Evolutionary conservation across 306 rosid genomes (phyloP).

Genomic region (Vigna trinervia): DNA sequence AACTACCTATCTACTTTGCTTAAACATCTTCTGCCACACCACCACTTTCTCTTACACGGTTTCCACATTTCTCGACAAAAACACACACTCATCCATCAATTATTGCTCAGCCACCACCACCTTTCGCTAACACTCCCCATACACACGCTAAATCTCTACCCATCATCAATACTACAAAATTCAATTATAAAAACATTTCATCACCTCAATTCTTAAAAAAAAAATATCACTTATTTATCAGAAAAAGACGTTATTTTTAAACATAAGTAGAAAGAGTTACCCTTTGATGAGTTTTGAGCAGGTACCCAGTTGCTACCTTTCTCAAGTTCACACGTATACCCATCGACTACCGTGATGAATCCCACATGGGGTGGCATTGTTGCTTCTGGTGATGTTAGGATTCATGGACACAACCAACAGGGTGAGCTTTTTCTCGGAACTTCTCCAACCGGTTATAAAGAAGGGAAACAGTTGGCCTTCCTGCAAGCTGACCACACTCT

Average conservation of each 20-base stretch:
- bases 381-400: slow-evolving; percentile 54
- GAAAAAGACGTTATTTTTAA: too few relatives aligned
- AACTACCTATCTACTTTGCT: not conserved
- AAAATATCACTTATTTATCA: too few relatives aligned
- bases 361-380: slow-evolving; percentile 64
- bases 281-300: slow-evolving; percentile 30
- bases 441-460: slow-evolving; percentile 52
- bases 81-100: slow-evolving; percentile 6
- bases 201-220: too few relatives aligned
- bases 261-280: too few relatives aligned
- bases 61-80: slow-evolving; percentile 35
- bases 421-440: slow-evolving; percentile 57
- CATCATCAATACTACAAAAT: too few relatives aligned
- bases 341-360: slow-evolving; percentile 58
- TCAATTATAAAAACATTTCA: too few relatives aligned
- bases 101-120: not conserved
- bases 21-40: slow-evolving; percentile 7
- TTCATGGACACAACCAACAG: slow-evolving; percentile 47
- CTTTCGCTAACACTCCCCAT: not conserved
- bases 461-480: slow-evolving; percentile 55
- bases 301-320: slow-evolving; percentile 77
- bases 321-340: slow-evolving; percentile 65
- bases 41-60: slow-evolving; percentile 29
- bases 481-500: slow-evolving; percentile 48
- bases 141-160: not conserved